Percentiles rank a stretch among this genome's conserved stretches.
phyloP scores from a whole-genome alignment of 1,284 basidiomycete species.

The Termitomyces sp. region DNA sequence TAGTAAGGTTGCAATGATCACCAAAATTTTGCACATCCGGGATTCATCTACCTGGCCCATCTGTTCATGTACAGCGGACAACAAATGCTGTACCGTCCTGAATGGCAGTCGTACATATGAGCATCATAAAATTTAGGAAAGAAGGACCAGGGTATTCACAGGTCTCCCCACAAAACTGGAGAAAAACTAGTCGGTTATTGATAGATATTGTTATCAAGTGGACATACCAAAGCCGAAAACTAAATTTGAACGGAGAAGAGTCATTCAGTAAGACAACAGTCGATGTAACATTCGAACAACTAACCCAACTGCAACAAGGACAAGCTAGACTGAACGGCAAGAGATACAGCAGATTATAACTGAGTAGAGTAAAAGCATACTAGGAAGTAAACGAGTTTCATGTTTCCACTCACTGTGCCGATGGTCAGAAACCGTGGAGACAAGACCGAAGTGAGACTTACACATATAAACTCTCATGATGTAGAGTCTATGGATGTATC shows the following conservation, averaged over 20 bases:
- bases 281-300: background rate
- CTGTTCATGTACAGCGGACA: slow-evolving; percentile 8
- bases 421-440: background rate
- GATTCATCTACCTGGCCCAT: slow-evolving; percentile 4
- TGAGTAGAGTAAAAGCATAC: background rate
- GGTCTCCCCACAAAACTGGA: slow-evolving; percentile 8
- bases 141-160: background rate
- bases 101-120: background rate
- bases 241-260: background rate
- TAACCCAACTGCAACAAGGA: slow-evolving; percentile 8
- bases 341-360: background rate
- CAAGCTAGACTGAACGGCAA: background rate
- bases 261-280: background rate
- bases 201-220: background rate
- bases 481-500: background rate
- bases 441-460: background rate
- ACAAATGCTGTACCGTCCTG: slow-evolving; percentile 3
- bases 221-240: slow-evolving; percentile 8
- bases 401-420: slow-evolving; percentile 4
- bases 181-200: background rate
- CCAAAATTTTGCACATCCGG: too few relatives aligned
- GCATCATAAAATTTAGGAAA: too few relatives aligned
- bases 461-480: slow-evolving; percentile 11
- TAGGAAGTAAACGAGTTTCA: slow-evolving; percentile 6
- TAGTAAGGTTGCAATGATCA: background rate